Evolutionary conservation across 306 rosid species (phyloP).

Genomic region (Lupinus albus): DNA sequence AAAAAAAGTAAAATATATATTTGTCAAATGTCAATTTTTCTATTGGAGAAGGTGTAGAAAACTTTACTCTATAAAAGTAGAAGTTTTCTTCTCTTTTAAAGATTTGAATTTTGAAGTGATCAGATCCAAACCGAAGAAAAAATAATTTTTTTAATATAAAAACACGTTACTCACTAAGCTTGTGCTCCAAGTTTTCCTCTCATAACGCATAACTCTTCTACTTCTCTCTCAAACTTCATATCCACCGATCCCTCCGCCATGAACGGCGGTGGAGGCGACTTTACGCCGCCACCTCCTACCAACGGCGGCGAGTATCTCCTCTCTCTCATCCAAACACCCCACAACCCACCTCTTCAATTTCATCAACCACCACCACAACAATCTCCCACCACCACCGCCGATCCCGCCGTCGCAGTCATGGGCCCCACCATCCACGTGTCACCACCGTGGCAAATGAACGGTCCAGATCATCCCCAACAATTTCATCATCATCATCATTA

Average conservation of each 20-base stretch:
- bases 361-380: conserved; percentile 45
- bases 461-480: conserved; percentile 48
- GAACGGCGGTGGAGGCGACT: conserved; percentile 72
- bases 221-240: too few species aligned
- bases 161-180: too few species aligned
- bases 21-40: too few species aligned
- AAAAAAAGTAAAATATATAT: too few species aligned
- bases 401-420: conserved; percentile 87
- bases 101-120: too few species aligned
- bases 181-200: too few species aligned
- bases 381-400: conserved; percentile 49
- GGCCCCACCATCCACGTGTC: conserved; percentile 68
- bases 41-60: too few species aligned
- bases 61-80: too few species aligned
- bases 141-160: too few species aligned
- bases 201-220: too few species aligned
- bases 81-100: too few species aligned
- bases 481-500: conserved; percentile 8
- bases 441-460: conserved; percentile 52
- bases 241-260: conserved; percentile 35
- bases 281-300: conserved; percentile 46
- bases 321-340: conserved; percentile 72
- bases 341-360: neutral
- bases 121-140: too few species aligned
- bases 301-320: conserved; percentile 90